A percentile compares a stretch with the other conserved stretches of the same genome.
phyloP scores from a whole-genome alignment of 495 filamentous ascomycete species.

The Penicillium coprophilum region DNA sequence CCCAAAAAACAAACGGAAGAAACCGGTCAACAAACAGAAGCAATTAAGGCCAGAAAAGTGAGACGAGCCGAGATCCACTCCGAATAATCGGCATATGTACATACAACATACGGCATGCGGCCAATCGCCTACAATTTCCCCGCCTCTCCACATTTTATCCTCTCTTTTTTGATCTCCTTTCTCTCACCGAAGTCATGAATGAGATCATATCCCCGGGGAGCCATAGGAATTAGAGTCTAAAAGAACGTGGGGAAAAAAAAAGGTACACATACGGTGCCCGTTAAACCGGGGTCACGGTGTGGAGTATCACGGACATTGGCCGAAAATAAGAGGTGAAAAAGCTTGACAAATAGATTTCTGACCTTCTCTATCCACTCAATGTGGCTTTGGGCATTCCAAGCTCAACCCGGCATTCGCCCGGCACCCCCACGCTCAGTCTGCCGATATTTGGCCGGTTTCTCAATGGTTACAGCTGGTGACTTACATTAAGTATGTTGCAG shows the following conservation, averaged over 20 bases:
- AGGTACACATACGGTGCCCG: background rate
- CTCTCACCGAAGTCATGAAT: conserved; percentile 2
- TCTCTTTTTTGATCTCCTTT: background rate
- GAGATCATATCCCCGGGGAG: conserved; percentile 6
- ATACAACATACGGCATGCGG: background rate
- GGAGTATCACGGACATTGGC: background rate
- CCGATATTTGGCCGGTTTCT: conserved; percentile 3
- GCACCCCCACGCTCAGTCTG: conserved; percentile 7
- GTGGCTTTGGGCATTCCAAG: background rate
- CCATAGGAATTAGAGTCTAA: background rate
- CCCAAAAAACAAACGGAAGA: background rate
- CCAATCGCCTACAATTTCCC: background rate
- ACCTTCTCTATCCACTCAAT: background rate
- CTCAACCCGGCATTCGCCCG: background rate
- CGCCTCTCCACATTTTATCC: conserved; percentile 10
- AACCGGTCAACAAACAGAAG: background rate
- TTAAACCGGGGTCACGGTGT: background rate
- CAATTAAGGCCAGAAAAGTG: background rate
- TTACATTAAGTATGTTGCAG: background rate
- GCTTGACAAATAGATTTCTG: conserved; percentile 9
- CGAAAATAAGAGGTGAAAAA: background rate
- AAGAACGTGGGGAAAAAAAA: background rate
- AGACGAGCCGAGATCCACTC: background rate
- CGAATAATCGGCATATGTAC: background rate
- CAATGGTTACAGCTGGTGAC: background rate